Evolutionary conservation across 805 yeast genomes (phyloP).

Genomic region (Metschnikowia hibisci): DNA sequence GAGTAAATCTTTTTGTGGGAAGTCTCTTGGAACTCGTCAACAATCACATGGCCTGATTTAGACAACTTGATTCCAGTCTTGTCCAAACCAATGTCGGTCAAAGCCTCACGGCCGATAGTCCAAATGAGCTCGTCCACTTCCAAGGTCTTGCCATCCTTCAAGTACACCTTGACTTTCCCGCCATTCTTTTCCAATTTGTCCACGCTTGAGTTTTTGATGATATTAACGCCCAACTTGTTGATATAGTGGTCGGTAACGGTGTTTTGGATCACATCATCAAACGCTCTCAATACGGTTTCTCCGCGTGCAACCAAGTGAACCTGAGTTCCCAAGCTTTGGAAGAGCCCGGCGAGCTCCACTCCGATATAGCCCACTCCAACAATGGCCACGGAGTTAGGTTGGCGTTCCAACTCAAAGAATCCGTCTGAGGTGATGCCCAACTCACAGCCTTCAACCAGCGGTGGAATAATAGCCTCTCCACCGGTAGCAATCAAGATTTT

Average conservation of each 20-base stretch:
- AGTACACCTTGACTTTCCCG: slow-evolving; percentile 35
- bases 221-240: slow-evolving; percentile 69
- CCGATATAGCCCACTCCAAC: slow-evolving; percentile 99
- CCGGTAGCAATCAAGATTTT: slow-evolving; percentile 90
- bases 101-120: slow-evolving; percentile 90
- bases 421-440: slow-evolving; percentile 87
- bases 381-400: slow-evolving; percentile 88
- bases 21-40: slow-evolving; percentile 87
- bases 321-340: slow-evolving; percentile 81
- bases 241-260: slow-evolving; percentile 78
- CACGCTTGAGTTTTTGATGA: slow-evolving; percentile 62
- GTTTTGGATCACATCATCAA: slow-evolving; percentile 76
- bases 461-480: slow-evolving; percentile 75
- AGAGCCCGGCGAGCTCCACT: slow-evolving; percentile 91
- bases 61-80: slow-evolving; percentile 67
- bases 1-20: slow-evolving; percentile 69
- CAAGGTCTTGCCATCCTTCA: slow-evolving; percentile 35
- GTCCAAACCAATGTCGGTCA: slow-evolving; percentile 70
- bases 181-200: slow-evolving; percentile 33
- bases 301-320: slow-evolving; percentile 88
- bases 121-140: slow-evolving; percentile 80
- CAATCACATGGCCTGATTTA: slow-evolving; percentile 59
- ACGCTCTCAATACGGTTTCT: slow-evolving; percentile 82
- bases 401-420: slow-evolving; percentile 72
- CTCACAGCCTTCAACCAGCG: slow-evolving; percentile 72